These are phyloP conservation scores for Suillus lakei DNA, from an alignment of 768 basidiomycete species.

Conservation along the genomic window DNA sequence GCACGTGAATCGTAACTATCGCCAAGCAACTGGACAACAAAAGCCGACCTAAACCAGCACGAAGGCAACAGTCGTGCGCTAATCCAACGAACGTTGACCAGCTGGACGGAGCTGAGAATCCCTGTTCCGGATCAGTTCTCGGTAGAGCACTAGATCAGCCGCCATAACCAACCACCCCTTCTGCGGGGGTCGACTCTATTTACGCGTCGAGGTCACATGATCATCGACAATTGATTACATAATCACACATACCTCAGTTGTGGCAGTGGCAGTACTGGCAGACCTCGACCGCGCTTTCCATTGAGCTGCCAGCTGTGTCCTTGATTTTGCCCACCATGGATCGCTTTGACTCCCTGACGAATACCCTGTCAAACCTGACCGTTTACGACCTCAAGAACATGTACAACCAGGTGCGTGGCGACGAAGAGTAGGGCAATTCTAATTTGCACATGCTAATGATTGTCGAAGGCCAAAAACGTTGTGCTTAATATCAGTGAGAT, in stretches of 20 bases:
- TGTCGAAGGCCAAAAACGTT: conserved; percentile 86
- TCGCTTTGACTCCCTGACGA: conserved; percentile 75
- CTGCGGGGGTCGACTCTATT: conserved; percentile 24
- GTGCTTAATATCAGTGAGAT: conserved; percentile 96
- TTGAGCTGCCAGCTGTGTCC: not conserved
- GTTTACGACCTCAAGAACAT: conserved; percentile 93
- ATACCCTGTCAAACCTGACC: conserved; percentile 78
- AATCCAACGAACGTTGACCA: not conserved
- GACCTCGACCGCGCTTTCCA: not conserved
- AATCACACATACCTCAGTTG: not conserved
- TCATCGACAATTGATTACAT: conserved; percentile 11
- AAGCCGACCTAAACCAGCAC: not conserved
- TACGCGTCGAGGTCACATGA: conserved; percentile 13
- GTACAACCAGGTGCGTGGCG: conserved; percentile 82
- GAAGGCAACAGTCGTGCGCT: not conserved
- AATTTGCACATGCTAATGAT: conserved; percentile 11
- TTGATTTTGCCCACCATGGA: conserved; percentile 61
- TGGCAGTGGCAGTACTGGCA: not conserved
- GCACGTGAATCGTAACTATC: conserved; percentile 1
- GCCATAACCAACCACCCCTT: conserved; percentile 24
- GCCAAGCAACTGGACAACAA: not conserved
- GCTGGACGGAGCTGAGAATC: not conserved
- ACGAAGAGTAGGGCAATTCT: conserved; percentile 7
- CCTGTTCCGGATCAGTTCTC: not conserved
- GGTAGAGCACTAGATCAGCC: not conserved